phyloP scores from a whole-genome alignment of 805 yeast genomes.

The Millerozyma miso region DNA sequence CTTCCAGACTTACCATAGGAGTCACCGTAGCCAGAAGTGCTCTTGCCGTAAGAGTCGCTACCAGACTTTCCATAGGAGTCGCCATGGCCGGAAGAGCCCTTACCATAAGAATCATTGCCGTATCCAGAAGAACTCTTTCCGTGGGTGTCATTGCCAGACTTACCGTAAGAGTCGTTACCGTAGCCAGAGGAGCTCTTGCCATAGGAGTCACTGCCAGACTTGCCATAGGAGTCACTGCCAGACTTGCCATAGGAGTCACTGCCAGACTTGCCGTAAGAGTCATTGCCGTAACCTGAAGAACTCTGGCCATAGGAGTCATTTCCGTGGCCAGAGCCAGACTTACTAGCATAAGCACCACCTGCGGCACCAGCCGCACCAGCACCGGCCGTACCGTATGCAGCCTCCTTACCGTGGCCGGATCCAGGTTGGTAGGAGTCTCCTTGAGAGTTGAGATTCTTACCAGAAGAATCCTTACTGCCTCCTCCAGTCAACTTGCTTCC shows the following conservation, averaged over 20 bases:
- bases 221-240: conserved; percentile 8
- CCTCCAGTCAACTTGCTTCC: conserved; percentile 22
- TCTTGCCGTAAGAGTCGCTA: conserved; percentile 9
- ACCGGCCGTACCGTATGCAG: conserved; percentile 12
- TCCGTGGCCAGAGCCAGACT: conserved; percentile 9
- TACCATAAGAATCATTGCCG: conserved; percentile 1
- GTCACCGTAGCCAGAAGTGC: conserved; percentile 10
- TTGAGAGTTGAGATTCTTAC: conserved; percentile 5
- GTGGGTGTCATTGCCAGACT: conserved; percentile 8
- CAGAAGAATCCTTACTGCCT: conserved; percentile 9
- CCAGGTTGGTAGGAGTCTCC: conserved; percentile 9
- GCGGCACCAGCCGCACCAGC: conserved; percentile 1
- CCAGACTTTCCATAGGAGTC: conserved; percentile 2
- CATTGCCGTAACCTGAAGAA: conserved; percentile 14
- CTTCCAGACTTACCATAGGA: conserved; percentile 10
- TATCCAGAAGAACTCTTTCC: conserved; percentile 7
- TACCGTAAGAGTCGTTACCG: conserved; percentile 13
- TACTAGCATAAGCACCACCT: conserved; percentile 10
- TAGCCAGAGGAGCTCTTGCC: conserved; percentile 7
- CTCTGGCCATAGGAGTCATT: conserved; percentile 7
- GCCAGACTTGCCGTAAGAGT: conserved; percentile 11
- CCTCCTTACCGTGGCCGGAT: conserved; percentile 6
- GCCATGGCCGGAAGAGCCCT: conserved; percentile 1
- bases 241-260: conserved; percentile 11
- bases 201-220: conserved; percentile 5